These are phyloP conservation scores for Calonectria henricotiae DNA, from an alignment of 2,329 filamentous ascomycete species.

Conservation along the genomic window DNA sequence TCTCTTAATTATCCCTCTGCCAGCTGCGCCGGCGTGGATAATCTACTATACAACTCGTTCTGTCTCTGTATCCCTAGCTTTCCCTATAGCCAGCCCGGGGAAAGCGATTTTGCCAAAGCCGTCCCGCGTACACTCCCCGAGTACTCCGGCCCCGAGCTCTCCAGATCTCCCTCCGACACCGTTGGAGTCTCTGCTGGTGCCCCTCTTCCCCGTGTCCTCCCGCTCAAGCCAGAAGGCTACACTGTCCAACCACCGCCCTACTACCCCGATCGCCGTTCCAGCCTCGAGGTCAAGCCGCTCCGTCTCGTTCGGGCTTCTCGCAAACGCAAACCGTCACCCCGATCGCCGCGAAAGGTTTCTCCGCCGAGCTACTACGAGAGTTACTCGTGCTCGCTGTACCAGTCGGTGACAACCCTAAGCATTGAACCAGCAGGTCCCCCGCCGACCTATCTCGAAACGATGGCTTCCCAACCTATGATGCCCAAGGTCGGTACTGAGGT, in stretches of 20 bases:
- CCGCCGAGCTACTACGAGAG: conserved; percentile 43
- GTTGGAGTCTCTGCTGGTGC: conserved; percentile 42
- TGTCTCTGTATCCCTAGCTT: conserved; percentile 44
- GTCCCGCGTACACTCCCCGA: conserved; percentile 38
- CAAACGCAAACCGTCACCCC: conserved; percentile 32
- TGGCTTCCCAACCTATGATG: conserved; percentile 41
- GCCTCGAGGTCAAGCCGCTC: conserved; percentile 45
- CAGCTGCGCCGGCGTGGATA: conserved; percentile 46
- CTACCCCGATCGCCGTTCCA: conserved; percentile 38
- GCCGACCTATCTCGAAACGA: conserved; percentile 42
- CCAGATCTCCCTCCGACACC: conserved; percentile 27
- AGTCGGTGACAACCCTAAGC: conserved; percentile 41
- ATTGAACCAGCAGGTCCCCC: conserved; percentile 41
- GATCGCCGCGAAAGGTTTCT: conserved; percentile 20
- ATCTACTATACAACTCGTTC: conserved; percentile 44
- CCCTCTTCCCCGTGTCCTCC: conserved; percentile 43
- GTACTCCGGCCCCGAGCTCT: conserved; percentile 41
- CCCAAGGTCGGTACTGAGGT: conserved; percentile 44
- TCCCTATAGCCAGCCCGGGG: conserved; percentile 41
- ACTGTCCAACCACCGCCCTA: conserved; percentile 42
- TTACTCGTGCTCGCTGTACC: conserved; percentile 39
- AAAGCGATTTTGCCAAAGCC: conserved; percentile 34
- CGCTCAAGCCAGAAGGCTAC: conserved; percentile 44
- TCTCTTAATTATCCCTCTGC: conserved; percentile 29
- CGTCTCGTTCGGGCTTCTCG: conserved; percentile 43